Percentiles rank a stretch among this genome's conserved stretches.
Conservation (phyloP, 2,329 filamentous ascomycete species). For the Verticillium nubilum region DNA sequence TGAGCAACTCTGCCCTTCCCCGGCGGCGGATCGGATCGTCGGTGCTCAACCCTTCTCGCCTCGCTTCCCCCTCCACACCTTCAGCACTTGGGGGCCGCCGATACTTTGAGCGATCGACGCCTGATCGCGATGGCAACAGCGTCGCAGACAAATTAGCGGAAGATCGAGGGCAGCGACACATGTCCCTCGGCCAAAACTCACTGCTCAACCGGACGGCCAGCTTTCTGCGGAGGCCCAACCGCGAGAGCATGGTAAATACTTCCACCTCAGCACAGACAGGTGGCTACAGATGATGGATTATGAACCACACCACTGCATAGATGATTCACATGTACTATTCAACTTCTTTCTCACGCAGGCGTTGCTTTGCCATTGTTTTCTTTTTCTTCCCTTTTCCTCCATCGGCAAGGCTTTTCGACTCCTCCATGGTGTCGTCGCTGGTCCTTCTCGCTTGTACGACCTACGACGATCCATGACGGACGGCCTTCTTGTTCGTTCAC, state of each 20-base stretch:
- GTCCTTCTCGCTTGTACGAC: constrained; percentile 6
- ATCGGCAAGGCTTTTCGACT: background rate
- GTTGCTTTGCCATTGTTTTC: background rate
- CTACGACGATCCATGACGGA: constrained; percentile 11
- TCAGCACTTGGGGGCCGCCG: constrained; percentile 35
- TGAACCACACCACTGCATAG: constrained; percentile 17
- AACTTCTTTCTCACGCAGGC: constrained; percentile 8
- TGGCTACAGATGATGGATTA: constrained; percentile 37
- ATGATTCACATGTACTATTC: constrained; percentile 14
- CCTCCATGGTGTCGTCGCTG: constrained; percentile 8
- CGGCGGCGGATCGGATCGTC: constrained; percentile 48
- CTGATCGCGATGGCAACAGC: constrained; percentile 32
- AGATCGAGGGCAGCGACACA: constrained; percentile 37
- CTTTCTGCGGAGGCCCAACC: constrained; percentile 35
- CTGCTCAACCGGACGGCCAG: constrained; percentile 40
- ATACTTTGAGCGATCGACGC: constrained; percentile 41
- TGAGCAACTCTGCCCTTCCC: constrained; percentile 36
- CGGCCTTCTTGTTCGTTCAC: constrained; percentile 2
- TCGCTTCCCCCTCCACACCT: constrained; percentile 32
- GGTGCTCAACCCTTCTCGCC: constrained; percentile 37
- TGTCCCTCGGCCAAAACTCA: constrained; percentile 36
- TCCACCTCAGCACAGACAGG: constrained; percentile 34
- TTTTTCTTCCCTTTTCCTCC: constrained; percentile 4
- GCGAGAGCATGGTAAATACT: constrained; percentile 35
- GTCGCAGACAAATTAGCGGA: constrained; percentile 30